phyloP scores from a whole-genome alignment of 495 filamentous ascomycete species.

The Tuber microsphaerosporum region DNA sequence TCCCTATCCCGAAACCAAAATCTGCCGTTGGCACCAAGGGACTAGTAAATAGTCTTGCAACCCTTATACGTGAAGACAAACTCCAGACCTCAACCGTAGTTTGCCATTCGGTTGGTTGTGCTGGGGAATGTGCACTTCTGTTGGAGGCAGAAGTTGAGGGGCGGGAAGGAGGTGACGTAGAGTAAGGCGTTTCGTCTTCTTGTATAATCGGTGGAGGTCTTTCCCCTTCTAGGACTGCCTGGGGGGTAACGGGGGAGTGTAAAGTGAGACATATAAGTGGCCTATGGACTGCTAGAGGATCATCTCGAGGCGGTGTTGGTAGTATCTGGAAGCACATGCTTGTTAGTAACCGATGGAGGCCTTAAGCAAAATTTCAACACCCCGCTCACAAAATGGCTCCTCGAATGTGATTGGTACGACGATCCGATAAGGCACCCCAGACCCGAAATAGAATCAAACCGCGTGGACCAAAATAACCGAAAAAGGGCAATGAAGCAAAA shows the following conservation, averaged over 20 bases:
- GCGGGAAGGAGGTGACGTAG: conserved; percentile 37
- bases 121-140: conserved; percentile 28
- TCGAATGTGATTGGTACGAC: neutral
- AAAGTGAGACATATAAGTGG: conserved; percentile 39
- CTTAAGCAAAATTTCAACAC: neutral
- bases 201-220: conserved; percentile 30
- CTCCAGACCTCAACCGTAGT: conserved; percentile 42
- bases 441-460: neutral
- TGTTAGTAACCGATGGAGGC: conserved; percentile 13
- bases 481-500: neutral
- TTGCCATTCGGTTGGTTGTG: conserved; percentile 37
- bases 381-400: neutral
- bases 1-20: conserved; percentile 36
- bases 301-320: conserved; percentile 38
- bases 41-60: conserved; percentile 39
- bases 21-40: conserved; percentile 37
- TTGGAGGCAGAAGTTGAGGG: conserved; percentile 37
- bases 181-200: conserved; percentile 37
- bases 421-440: neutral
- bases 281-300: conserved; percentile 35
- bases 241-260: conserved; percentile 33
- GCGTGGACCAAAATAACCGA: neutral
- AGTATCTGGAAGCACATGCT: conserved; percentile 31
- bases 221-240: conserved; percentile 14
- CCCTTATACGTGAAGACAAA: conserved; percentile 28